Base-by-base conservation (phyloP, 2,329 filamentous ascomycete genomes). In the Aspergillus sp. region DNA sequence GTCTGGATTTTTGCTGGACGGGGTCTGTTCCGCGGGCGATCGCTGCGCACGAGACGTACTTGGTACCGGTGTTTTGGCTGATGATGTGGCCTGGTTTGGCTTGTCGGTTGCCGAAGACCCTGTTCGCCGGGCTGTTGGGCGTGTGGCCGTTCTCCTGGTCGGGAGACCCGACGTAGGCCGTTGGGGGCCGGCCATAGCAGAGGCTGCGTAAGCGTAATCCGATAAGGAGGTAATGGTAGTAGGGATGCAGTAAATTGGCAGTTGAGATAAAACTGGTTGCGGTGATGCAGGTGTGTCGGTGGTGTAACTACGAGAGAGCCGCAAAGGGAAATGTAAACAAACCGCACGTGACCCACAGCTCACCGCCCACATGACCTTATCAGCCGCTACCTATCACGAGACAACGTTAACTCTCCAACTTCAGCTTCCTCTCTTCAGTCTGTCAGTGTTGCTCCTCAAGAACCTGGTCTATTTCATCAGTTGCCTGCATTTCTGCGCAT, bases 1-100 rank as follows among this genome's bases (percentile, higher is more conserved):
- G 48, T 91, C 84, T 60, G 94, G 94, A 51, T 88, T 79, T 67
- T 95, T 94, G 27, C 69, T 71, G 15, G 78, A 75, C 19, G 71
- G 61, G 30, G 73, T 61, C 19, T 66, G 64, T 4, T 60, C 55
- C 12, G 45, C 57, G 8, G 63, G 66, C 2, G 68, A 66, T 43
- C 60, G 61, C 24, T 53, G 49, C 3, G 31, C 34, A 33, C 67
- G 61, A 31, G 60, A 55, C 12, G 43, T 35, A 19, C 43, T 57
- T 5, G 54, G 56, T 8, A 58, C 59, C 24, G 69, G 61, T 3
- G 82, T 81, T 32, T 72, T 69, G 14, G 84, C 55, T 5, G 82
- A 84, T 28, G 77, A 75, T 38, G 82, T 74, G 4, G 86, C 84
- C 4, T 88, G 89, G 8, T 71, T 63, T 16, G 80, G 61, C 40